Base-by-base conservation (phyloP, 495 filamentous ascomycete genomes). In the Monascus purpureus region DNA sequence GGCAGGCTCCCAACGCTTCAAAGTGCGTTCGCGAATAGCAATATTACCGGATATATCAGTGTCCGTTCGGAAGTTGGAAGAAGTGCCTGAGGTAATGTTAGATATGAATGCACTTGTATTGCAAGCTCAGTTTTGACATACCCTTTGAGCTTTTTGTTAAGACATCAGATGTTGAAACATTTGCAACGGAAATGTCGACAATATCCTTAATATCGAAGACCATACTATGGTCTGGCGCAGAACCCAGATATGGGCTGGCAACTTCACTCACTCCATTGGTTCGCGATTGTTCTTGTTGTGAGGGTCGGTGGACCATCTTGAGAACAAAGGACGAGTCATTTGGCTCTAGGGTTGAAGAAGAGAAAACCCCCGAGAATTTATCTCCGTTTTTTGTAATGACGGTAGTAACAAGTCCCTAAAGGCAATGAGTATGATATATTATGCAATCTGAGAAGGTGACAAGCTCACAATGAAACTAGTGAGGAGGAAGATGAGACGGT, bases 1-100 rank as follows among this genome's bases (percentile, higher is more conserved):
- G 17, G 59, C 50, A 29, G 84, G 73, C 31, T 83, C 75, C 90
- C 90, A 97, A 31, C 70, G 76, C 47, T 95, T 75, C 35, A 97
- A 62, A 35, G 72, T 64, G 22, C 88, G 73, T 52, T 94, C 83
- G 15, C 71, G 73, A 34, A 71, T 59, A 9, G 65, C 53, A 25
- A 75, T 68, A 35, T 74, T 69, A 29, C 77, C 78, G 6, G 90
- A 86, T 31, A 97, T 95, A 40, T 93, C 84, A 24, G 70, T 58
- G 52, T 97, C 90, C 1, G 86, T 96, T 35, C 77, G 75, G 61
- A 97, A 94, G 4, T 61, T 68, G 17, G 63, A 57, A 41, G 59
- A 53, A 49, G 55, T 48, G 14, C 66, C 68, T 71, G 28, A 5
- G 28, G 13, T 6, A 34, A 27, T 33, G 31, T 43, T 7, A 37